A percentile compares a stretch with the other conserved stretches of the same genome.
Evolutionary conservation across 2,329 filamentous ascomycete species (phyloP).

Genomic region (Penicillium sp.): DNA sequence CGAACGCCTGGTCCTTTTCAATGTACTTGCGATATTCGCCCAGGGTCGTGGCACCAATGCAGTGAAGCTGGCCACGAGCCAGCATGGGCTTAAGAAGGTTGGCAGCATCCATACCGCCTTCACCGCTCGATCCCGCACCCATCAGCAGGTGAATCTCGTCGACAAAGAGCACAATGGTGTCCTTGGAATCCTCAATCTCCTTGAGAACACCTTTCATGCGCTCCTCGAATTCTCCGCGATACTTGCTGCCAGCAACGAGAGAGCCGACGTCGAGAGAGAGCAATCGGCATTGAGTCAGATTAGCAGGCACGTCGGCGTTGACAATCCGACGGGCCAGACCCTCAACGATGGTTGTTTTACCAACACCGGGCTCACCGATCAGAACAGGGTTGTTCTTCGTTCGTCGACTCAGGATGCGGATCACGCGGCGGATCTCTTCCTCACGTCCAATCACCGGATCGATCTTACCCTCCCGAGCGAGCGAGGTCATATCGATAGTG

Average conservation of each 20-base stretch:
- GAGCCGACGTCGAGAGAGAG: slow-evolving; percentile 93
- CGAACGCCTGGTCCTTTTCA: slow-evolving; percentile 96
- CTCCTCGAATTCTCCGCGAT: slow-evolving; percentile 97
- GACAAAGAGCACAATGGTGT: slow-evolving; percentile 96
- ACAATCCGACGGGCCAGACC: slow-evolving; percentile 92
- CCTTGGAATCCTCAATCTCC: slow-evolving; percentile 89
- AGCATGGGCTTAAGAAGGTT: slow-evolving; percentile 98
- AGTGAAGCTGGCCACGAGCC: slow-evolving; percentile 91
- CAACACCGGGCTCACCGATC: slow-evolving; percentile 95
- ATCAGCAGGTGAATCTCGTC: slow-evolving; percentile 98
- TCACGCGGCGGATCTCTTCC: slow-evolving; percentile 86
- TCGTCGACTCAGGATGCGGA: slow-evolving; percentile 83
- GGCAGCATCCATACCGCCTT: slow-evolving; percentile 97
- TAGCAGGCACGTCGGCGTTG: slow-evolving; percentile 93
- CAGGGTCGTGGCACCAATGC: slow-evolving; percentile 93
- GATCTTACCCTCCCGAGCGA: slow-evolving; percentile 95
- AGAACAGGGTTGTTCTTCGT: slow-evolving; percentile 99
- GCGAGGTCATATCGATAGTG: slow-evolving; percentile 94
- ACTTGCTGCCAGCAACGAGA: slow-evolving; percentile 95
- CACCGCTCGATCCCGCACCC: slow-evolving; percentile 89
- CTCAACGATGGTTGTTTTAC: slow-evolving; percentile 97
- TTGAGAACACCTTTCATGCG: slow-evolving; percentile 98
- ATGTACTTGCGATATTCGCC: slow-evolving; percentile 98
- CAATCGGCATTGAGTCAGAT: slow-evolving; percentile 86
- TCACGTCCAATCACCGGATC: slow-evolving; percentile 96